phyloP scores from a whole-genome alignment of 768 basidiomycete species.

The Boletus subcaerulescens region DNA sequence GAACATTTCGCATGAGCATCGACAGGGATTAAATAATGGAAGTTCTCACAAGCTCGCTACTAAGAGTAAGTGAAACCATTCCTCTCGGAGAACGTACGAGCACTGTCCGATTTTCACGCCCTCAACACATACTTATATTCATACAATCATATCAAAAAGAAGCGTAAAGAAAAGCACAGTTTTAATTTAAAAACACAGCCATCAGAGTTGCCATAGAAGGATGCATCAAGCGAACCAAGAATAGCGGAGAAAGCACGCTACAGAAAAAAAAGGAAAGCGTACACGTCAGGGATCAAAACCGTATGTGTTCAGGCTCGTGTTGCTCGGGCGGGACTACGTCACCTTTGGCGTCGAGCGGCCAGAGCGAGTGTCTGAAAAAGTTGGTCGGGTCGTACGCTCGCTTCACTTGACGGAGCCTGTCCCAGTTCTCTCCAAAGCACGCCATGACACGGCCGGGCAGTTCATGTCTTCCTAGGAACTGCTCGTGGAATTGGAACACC shows the following conservation, averaged over 20 bases:
- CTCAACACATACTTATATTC: neutral
- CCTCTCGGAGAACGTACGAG: no score
- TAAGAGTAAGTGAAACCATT: no score
- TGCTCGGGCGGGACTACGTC: slow-evolving; percentile 50
- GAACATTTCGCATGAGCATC: no score
- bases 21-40: no score
- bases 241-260: neutral
- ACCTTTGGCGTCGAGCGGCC: slow-evolving; percentile 67
- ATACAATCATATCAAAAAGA: neutral
- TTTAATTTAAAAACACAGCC: neutral
- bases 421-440: slow-evolving; percentile 76
- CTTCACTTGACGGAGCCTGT: slow-evolving; percentile 68
- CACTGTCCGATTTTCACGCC: no score
- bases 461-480: slow-evolving; percentile 79
- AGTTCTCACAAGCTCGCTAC: no score
- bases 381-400: slow-evolving; percentile 71
- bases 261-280: no score
- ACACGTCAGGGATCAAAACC: slow-evolving; percentile 12
- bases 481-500: slow-evolving; percentile 20
- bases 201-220: no score
- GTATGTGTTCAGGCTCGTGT: slow-evolving; percentile 53
- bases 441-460: slow-evolving; percentile 56
- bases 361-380: slow-evolving; percentile 75
- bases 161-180: neutral
- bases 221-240: neutral